Percentiles rank a stretch among this genome's conserved stretches.
phyloP scores from a whole-genome alignment of 1,284 basidiomycete species.

The Prillingera fragicola region DNA sequence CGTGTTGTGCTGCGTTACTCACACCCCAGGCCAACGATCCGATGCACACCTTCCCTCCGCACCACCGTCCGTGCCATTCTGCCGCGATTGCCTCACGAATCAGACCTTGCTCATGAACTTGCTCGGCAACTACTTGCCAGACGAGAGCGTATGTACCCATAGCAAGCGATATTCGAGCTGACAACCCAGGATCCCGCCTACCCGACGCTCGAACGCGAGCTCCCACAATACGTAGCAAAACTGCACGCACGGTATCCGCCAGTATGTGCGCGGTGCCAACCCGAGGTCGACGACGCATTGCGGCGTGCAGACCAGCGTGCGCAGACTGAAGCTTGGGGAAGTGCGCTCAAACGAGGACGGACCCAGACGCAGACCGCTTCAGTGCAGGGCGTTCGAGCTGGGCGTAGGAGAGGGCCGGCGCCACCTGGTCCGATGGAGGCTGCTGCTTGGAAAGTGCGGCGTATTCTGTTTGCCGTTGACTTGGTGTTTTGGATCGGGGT shows the following conservation, averaged over 20 bases:
- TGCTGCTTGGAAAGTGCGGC: conserved; percentile 26
- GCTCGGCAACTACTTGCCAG: conserved; percentile 77
- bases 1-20: background rate
- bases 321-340: conserved; percentile 62
- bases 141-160: conserved; percentile 55
- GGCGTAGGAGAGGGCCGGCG: background rate
- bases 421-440: conserved; percentile 12
- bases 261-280: conserved; percentile 68
- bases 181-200: conserved; percentile 63
- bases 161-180: conserved; percentile 3
- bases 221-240: conserved; percentile 66
- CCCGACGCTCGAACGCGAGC: conserved; percentile 55
- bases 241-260: conserved; percentile 77
- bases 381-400: background rate
- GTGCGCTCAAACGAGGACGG: conserved; percentile 29
- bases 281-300: conserved; percentile 73
- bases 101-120: conserved; percentile 78
- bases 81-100: conserved; percentile 80
- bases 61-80: conserved; percentile 56
- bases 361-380: background rate
- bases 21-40: conserved; percentile 24
- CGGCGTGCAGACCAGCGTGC: conserved; percentile 71
- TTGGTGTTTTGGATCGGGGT: conserved; percentile 9
- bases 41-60: conserved; percentile 28
- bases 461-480: conserved; percentile 17